Percentiles rank a stretch among this genome's conserved stretches.
phyloP scores from a whole-genome alignment of 257 asterid species.

The Plantago elongata region DNA sequence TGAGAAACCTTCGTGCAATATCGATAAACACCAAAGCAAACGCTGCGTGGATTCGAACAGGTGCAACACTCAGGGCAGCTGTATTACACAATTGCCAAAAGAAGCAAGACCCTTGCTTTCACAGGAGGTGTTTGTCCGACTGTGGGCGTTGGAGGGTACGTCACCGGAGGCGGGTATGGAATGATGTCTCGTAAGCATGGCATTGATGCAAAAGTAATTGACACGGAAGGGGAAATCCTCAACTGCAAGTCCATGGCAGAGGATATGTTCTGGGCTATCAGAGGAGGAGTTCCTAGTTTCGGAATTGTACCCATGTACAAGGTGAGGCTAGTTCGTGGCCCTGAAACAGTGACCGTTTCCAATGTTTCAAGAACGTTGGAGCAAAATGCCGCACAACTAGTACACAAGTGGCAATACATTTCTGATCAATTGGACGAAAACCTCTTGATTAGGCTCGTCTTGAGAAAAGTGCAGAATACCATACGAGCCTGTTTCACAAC shows the following conservation, averaged over 20 bases:
- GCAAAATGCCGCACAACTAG: neutral
- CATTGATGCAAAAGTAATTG: neutral
- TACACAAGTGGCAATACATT: conserved; percentile 4
- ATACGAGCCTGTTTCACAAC: neutral
- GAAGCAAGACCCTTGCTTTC: neutral
- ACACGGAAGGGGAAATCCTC: neutral
- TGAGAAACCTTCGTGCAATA: neutral
- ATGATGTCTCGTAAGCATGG: neutral
- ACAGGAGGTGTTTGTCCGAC: neutral
- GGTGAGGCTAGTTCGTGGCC: neutral
- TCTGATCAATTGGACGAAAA: neutral
- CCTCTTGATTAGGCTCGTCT: neutral
- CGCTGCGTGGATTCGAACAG: neutral
- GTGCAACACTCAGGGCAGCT: neutral
- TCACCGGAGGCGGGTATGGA: conserved; percentile 11
- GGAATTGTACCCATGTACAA: neutral
- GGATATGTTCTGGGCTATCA: conserved; percentile 5
- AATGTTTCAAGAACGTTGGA: neutral
- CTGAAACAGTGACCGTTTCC: neutral
- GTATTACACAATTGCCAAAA: neutral
- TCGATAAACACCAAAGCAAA: neutral
- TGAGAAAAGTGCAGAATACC: neutral
- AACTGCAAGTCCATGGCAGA: neutral
- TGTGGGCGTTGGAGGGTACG: conserved; percentile 11
- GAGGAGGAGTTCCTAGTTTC: neutral